phyloP scores from a whole-genome alignment of 2,329 filamentous ascomycete genomes.

The Exophiala mesophila region DNA sequence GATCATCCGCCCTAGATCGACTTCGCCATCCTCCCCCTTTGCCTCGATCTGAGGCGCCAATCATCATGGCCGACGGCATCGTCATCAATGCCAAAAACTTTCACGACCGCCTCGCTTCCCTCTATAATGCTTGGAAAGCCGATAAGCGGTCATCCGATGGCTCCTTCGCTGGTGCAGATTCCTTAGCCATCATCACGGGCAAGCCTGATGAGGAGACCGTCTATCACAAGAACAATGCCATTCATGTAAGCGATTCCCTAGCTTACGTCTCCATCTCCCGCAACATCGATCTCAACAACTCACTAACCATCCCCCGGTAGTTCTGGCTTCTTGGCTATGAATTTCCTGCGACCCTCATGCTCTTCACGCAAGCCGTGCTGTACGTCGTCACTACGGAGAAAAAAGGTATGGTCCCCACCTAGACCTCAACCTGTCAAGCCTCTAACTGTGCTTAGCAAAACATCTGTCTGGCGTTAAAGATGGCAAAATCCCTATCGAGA shows the following conservation, averaged over 20 bases:
- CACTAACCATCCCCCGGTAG: constrained; percentile 43
- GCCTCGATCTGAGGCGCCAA: constrained; percentile 20
- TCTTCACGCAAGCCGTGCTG: constrained; percentile 81
- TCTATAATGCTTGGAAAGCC: constrained; percentile 90
- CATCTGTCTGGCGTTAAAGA: constrained; percentile 89
- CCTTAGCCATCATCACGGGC: constrained; percentile 86
- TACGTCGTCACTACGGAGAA: constrained; percentile 95
- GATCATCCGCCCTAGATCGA: too few species aligned
- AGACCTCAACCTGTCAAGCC: constrained; percentile 2
- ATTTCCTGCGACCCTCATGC: constrained; percentile 90
- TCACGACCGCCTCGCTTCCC: constrained; percentile 83
- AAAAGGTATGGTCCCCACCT: constrained; percentile 66
- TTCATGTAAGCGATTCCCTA: constrained; percentile 66
- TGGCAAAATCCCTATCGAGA: constrained; percentile 86
- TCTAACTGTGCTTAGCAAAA: constrained; percentile 58
- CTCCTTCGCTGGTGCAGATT: constrained; percentile 78
- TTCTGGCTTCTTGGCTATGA: constrained; percentile 99
- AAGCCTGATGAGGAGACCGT: constrained; percentile 80
- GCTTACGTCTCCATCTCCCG: background rate
- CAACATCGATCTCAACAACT: background rate
- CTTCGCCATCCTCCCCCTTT: background rate
- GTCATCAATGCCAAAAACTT: constrained; percentile 92
- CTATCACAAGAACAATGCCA: constrained; percentile 93
- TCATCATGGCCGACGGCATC: constrained; percentile 62
- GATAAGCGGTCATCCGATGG: constrained; percentile 76